Percentiles rank a stretch among this genome's conserved stretches.
phyloP scores from a whole-genome alignment of 1,284 basidiomycete genomes.

The Kalmanozyma brasiliensis region DNA sequence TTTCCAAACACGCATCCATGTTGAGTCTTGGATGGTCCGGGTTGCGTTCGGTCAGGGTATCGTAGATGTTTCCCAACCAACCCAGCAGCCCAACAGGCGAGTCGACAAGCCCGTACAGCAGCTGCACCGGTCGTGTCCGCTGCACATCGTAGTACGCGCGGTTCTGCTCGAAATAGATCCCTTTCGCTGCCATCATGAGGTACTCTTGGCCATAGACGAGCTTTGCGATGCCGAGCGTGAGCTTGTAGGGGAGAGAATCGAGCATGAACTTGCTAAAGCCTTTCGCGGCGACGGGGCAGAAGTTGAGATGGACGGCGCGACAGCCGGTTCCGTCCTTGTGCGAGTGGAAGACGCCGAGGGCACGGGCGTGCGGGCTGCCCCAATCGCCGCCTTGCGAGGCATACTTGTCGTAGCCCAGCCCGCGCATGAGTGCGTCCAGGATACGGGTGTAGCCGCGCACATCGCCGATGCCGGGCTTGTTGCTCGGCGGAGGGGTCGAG shows the following conservation, averaged over 20 bases:
- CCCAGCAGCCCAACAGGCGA: conserved; percentile 54
- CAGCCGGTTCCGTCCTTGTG: conserved; percentile 52
- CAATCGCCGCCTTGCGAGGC: conserved; percentile 61
- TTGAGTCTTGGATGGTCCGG: conserved; percentile 38
- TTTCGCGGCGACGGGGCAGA: conserved; percentile 51
- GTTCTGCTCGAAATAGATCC: conserved; percentile 37
- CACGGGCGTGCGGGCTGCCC: conserved; percentile 52
- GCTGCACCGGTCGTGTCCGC: conserved; percentile 38
- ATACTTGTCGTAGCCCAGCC: conserved; percentile 52
- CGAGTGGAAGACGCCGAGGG: conserved; percentile 41
- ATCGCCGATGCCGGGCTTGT: conserved; percentile 35
- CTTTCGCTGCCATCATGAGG: conserved; percentile 32
- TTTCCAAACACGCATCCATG: conserved; percentile 40
- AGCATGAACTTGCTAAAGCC: conserved; percentile 45
- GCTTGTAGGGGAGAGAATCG: conserved; percentile 25
- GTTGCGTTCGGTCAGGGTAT: conserved; percentile 19
- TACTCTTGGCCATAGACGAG: conserved; percentile 44
- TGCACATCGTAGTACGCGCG: conserved; percentile 56
- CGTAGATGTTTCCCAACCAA: conserved; percentile 55
- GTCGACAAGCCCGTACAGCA: conserved; percentile 50
- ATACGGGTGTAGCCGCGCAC: conserved; percentile 50
- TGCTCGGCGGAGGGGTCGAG: conserved; percentile 49
- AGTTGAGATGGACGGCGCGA: conserved; percentile 60
- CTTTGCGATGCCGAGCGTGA: conserved; percentile 39
- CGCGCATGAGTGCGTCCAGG: conserved; percentile 57